Evolutionary conservation across 768 basidiomycete genomes (phyloP), one percentile per base, ranked within the genome.

Genomic region (Panaeolus papilionaceus): DNA sequence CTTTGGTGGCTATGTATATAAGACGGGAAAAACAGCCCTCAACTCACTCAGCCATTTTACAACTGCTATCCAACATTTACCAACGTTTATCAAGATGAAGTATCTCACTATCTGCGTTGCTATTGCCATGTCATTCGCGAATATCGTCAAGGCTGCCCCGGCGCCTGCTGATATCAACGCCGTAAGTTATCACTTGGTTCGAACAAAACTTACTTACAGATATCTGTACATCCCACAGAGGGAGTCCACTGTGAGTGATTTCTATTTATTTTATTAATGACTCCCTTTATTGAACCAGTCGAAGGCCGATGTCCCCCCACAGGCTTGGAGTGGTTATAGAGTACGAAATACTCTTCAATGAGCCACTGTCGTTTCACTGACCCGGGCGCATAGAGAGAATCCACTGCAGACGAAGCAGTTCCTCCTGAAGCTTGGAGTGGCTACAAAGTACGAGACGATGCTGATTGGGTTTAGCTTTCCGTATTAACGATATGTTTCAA

Each of bases 361-460:
- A 38, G 23, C 33, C 20, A 26, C 44, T 62, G 6, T 12, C 23
- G 26, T 63, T 47, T 42, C 3, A 37, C 40, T 39, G 49, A 45
- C 26, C 26, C 38, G 33, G 8, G 26, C 12, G 44, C 61, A 20
- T 42, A 37, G 66, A 47, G 45, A 28, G 44, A 67, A 14, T 62
- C 47, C 37, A 58, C 14, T 3, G 40, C 38, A n/a, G 58, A 62
- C 26, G 28, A 23, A 1, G 38, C 40, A 0, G 51, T 61, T 16
- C 39, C 33, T 14, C 42, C 54, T 37, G 39, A 44, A 20, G 58
- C 65, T 40, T 66, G 65, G 65, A 61, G 65, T 11, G 58, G 42
- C 8, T 61, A 66, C 44, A 45, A 39, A 28, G 49, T 39, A 18
- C 37, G 38, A n/a, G 33, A 33, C 33, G 33, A 5, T 33, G 33